Base-by-base conservation (phyloP, 495 filamentous ascomycete species). In the Monascus purpureus region DNA sequence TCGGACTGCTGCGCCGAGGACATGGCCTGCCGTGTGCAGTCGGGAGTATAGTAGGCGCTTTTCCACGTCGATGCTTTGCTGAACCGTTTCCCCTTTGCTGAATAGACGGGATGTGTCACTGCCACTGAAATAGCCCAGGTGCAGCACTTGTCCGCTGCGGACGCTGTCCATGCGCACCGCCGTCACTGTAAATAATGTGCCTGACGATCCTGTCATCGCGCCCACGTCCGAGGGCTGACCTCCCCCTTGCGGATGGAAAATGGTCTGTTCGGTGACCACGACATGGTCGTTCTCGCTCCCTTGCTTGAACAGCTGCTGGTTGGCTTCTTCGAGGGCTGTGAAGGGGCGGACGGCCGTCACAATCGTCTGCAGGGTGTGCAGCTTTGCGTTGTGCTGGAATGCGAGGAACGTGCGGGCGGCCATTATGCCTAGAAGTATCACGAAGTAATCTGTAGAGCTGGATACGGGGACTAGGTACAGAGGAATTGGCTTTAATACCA, bases 231-330 rank as follows among this genome's bases (percentile, higher is more conserved):
- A 68, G 17, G 75, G 75, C 42, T 80, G 75, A 20, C 75, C 75
- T 25, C 75, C 75, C 4, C 75, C 75, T 49, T 80, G 73, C 2
- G 70, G 63, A 31, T 78, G 68, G 49, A 80, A 80, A 38, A 78
- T 74, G n/a, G 75, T 80, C 16, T 62, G 23, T 11, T 62, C 53
- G 4, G 72, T 76, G n/a, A 69, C 51, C 24, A 79, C 40, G 20
- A 64, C 59, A 46, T 66, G 51, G 39, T 67, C 53, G 3, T 59
- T 47, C 13, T 67, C 60, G 6, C 28, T 38, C 16, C 47, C 53
- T 13, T 55, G 33, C 41, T 75, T 74, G 53, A 66, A 72, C 3
- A 74, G 57, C n/a, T n/a, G n/a, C n/a, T n/a, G n/a, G n/a, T n/a
- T n/a, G n/a, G n/a, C n/a, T n/a, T n/a, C n/a, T 17, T 61, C 51